These are phyloP conservation scores for Pseudogymnoascus sp. DNA, from an alignment of 2,329 filamentous ascomycete genomes.

Conservation along the genomic window DNA sequence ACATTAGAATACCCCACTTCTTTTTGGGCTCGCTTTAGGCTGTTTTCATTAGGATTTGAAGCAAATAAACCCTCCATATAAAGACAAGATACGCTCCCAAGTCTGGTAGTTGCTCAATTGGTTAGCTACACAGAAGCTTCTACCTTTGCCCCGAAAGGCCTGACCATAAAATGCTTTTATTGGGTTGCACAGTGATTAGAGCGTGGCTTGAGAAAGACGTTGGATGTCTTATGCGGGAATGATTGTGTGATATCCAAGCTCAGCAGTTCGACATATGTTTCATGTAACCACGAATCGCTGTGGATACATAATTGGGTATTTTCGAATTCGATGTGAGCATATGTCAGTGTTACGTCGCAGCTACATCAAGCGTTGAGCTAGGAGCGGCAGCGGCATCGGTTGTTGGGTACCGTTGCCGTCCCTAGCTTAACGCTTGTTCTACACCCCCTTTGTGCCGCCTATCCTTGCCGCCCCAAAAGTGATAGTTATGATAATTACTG, in stretches of 20 bases:
- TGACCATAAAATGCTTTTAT: too few species aligned
- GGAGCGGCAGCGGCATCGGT: neutral
- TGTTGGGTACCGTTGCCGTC: neutral
- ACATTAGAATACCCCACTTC: neutral
- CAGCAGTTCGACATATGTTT: neutral
- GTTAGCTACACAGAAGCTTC: too few species aligned
- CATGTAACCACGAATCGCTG: neutral
- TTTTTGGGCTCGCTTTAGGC: too few species aligned
- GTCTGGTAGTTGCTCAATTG: too few species aligned
- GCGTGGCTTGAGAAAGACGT: neutral
- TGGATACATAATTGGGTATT: neutral
- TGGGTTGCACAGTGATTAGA: neutral
- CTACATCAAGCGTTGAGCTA: neutral
- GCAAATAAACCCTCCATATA: too few species aligned
- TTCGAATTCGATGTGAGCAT: neutral
- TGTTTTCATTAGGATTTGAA: too few species aligned
- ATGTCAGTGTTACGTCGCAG: neutral
- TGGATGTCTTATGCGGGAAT: neutral
- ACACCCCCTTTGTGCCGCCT: neutral
- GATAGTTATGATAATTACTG: neutral
- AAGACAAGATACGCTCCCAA: too few species aligned
- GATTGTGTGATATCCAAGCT: neutral
- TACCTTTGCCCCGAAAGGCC: too few species aligned
- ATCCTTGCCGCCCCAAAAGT: neutral
- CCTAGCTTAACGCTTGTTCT: neutral